Percentiles rank a stretch among this genome's conserved stretches.
Evolutionary conservation across 2,329 filamentous ascomycete species (phyloP).

Genomic region (Penicillium sp.): DNA sequence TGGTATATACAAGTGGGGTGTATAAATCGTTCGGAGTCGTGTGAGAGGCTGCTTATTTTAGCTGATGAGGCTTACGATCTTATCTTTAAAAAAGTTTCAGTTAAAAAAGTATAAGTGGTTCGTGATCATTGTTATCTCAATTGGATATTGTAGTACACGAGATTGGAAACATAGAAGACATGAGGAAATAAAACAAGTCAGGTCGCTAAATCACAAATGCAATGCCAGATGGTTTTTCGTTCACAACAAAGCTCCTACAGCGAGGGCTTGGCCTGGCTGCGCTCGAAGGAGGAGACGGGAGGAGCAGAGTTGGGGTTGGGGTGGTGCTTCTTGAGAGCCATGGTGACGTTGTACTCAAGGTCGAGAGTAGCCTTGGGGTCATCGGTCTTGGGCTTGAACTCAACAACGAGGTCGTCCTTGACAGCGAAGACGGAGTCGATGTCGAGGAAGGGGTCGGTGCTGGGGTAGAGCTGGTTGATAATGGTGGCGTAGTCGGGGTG

Average conservation of each 20-base stretch:
- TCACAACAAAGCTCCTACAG: slow-evolving; percentile 11
- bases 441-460: slow-evolving; percentile 57
- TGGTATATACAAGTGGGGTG: not conserved
- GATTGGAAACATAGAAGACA: not conserved
- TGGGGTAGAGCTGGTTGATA: slow-evolving; percentile 60
- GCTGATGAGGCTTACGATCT: not conserved
- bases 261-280: slow-evolving; percentile 18
- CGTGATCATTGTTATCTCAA: not conserved
- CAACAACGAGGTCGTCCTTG: slow-evolving; percentile 60
- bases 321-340: slow-evolving; percentile 50
- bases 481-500: slow-evolving; percentile 58
- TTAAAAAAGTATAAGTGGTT: not conserved
- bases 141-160: not conserved
- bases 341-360: slow-evolving; percentile 61
- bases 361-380: slow-evolving; percentile 58
- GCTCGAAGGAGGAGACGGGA: slow-evolving; percentile 41
- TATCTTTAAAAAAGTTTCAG: not conserved
- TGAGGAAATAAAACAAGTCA: not conserved
- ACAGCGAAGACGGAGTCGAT: slow-evolving; percentile 64
- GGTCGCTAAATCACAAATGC: slow-evolving; percentile 19
- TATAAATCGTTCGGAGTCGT: not conserved
- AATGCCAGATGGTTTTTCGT: slow-evolving; percentile 7
- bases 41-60: not conserved
- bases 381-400: slow-evolving; percentile 55
- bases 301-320: slow-evolving; percentile 41